Evolutionary conservation across 1,284 basidiomycete species (phyloP).

Genomic region (Volvariella volvacea): DNA sequence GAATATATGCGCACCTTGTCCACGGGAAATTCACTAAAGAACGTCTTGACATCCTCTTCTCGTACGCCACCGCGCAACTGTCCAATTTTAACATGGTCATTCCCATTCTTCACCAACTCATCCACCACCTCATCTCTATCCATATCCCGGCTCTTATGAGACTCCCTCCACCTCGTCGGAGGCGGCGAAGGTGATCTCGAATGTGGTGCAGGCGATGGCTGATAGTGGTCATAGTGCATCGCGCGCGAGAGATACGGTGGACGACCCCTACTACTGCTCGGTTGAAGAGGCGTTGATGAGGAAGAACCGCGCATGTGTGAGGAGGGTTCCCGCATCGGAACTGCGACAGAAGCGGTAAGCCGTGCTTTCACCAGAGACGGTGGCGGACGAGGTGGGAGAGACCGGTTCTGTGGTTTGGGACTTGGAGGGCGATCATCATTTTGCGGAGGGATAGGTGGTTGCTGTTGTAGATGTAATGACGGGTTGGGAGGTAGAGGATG

Average conservation of each 20-base stretch:
- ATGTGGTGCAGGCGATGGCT: constrained; percentile 13
- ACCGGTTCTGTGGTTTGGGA: constrained; percentile 2
- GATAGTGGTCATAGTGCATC: constrained; percentile 11
- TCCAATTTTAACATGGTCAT: constrained; percentile 58
- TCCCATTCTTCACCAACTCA: constrained; percentile 52
- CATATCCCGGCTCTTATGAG: constrained; percentile 14
- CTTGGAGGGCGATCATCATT: constrained; percentile 1
- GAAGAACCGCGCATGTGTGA: constrained; percentile 5
- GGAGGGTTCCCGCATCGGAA: constrained; percentile 9
- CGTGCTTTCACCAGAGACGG: constrained; percentile 12
- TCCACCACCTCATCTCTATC: constrained; percentile 43
- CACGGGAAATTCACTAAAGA: constrained; percentile 58
- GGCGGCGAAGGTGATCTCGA: constrained; percentile 14
- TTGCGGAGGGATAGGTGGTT: constrained; percentile 5
- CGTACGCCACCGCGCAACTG: constrained; percentile 43
- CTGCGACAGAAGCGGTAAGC: background rate
- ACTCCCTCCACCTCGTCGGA: constrained; percentile 5
- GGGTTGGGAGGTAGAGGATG: background rate
- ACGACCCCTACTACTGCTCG: constrained; percentile 10
- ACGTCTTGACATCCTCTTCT: constrained; percentile 55
- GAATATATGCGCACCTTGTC: constrained; percentile 42
- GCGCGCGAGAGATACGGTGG: constrained; percentile 1
- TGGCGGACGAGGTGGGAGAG: constrained; percentile 7
- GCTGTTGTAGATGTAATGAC: constrained; percentile 4
- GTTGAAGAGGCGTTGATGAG: constrained; percentile 8